Conservation (phyloP, 1,284 basidiomycete species). For the Singerocomus rubriflavus region DNA sequence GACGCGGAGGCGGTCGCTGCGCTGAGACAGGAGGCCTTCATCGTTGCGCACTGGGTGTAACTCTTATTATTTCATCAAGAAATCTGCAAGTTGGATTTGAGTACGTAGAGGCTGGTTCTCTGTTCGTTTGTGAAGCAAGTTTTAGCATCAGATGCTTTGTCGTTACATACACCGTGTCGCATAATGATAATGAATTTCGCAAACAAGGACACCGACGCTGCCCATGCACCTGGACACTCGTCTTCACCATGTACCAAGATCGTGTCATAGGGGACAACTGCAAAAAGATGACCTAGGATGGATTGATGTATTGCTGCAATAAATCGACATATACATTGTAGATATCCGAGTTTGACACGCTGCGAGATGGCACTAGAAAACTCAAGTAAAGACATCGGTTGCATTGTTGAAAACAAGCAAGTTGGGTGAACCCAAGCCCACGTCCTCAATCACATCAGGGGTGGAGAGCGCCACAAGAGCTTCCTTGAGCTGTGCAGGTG, state of each 20-base stretch:
- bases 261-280: too few species aligned
- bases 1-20: slow-evolving; percentile 63
- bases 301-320: slow-evolving; percentile 18
- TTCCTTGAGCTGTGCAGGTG: slow-evolving; percentile 72
- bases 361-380: slow-evolving; percentile 2
- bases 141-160: neutral
- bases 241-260: too few species aligned
- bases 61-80: neutral
- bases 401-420: slow-evolving; percentile 82
- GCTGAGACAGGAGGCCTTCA: slow-evolving; percentile 59
- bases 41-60: slow-evolving; percentile 27
- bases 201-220: too few species aligned
- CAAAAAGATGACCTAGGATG: too few species aligned
- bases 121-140: neutral
- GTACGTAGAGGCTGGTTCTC: neutral
- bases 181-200: neutral
- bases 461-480: slow-evolving; percentile 66
- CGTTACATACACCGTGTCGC: neutral
- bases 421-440: slow-evolving; percentile 64
- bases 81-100: slow-evolving; percentile 12
- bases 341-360: slow-evolving; percentile 1
- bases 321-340: slow-evolving; percentile 2
- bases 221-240: too few species aligned
- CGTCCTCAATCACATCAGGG: slow-evolving; percentile 45
- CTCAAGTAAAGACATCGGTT: slow-evolving; percentile 35